Evolutionary conservation across 129 eudicot genomes (phyloP), one percentile per base, ranked within the genome.

Genomic region (Chrysanthemum seticuspe): DNA sequence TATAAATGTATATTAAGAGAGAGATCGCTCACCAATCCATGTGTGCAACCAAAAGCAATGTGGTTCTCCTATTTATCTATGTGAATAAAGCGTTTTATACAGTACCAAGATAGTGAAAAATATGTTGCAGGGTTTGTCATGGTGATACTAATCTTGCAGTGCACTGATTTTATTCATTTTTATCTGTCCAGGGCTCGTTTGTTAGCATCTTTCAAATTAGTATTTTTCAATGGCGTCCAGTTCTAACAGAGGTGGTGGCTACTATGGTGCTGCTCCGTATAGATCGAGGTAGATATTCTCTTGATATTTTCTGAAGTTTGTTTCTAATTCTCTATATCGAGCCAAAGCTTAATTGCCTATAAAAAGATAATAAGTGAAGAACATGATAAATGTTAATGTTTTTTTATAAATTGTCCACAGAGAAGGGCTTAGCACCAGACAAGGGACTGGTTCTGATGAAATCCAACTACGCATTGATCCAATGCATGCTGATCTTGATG

Each of bases 381-480:
- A 65, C 11, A n/a, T 12, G 18, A 67, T 72, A 9, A 31, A 27
- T 56, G n/a, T 25, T 21, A 47, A 16, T 65, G 11, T 70, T 18
- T 62, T 60, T 47, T 7, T 19, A 19, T n/a, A 4, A 45, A 14
- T 13, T 76, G 50, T 73, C 29, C 51, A 48, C 76, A 94, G 98
- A n/a, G 85, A 90, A 65, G 98, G 98, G 67, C 86, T 94, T 51
- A 87, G 91, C 83, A 90, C 97, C 77, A 81, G 98, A 72, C 78
- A 83, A 36, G 92, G 78, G 25, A 71, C 81, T 3, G 80, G 79
- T 47, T 80, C 92, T 9, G 92, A 94, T 80, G 97, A 94, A 83
- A 79, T 94, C 53, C 98, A 94, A 75, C 67, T 94, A 62, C 84
- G 93, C 55, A 94, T 94, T 58, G 97, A 94, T 83, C 93, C 93